Base-by-base conservation (phyloP, 768 basidiomycete genomes). In the Tephrocybe sp. region DNA sequence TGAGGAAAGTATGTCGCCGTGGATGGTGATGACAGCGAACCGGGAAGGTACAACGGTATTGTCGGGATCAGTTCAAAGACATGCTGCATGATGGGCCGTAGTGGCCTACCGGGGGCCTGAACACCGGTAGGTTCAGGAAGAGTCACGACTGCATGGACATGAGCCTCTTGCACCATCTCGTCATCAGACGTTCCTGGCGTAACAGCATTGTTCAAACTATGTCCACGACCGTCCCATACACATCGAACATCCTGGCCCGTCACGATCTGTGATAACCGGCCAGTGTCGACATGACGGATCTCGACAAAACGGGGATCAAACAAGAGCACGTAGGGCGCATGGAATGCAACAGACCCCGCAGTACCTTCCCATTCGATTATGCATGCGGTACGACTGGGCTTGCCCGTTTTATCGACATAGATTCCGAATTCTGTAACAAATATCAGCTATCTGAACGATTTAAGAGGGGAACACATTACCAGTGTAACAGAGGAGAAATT, bases 281-380 rank as follows among this genome's bases (percentile, higher is more conserved):
- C 89, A 0, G 84, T 89, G 55, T 85, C 80, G 54, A 92, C 79
- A 64, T 93, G 87, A 19, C 93, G 83, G 32, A 97, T 80, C 67
- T 97, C 93, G 58, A 97, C 89, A 71, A 97, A 95, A 2, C 89
- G 86, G 8, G 83, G 77, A 63, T 95, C 92, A 64, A 96, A 92
- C 39, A 94, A 80, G 35, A 95, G 75, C 39, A 98, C 74, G 60
- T 93, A 93, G 1, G 93, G 94, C 37, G 86, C 81, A 63, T 95
- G 93, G 71, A 91, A 85, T 1, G 92, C 92, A 19, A 91, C 91
- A 26, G 84, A 84, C 56, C 94, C 91, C 0, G 91, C 92, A 0
- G 82, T 87, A 15, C 93, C 92, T 66, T 98, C 95, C 92, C 93
- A 98, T 66, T 98, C 95, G 47, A 97, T 87, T 4, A 84, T 84